phyloP scores from a whole-genome alignment of 2,329 filamentous ascomycete species.

The Penicillium sp. region DNA sequence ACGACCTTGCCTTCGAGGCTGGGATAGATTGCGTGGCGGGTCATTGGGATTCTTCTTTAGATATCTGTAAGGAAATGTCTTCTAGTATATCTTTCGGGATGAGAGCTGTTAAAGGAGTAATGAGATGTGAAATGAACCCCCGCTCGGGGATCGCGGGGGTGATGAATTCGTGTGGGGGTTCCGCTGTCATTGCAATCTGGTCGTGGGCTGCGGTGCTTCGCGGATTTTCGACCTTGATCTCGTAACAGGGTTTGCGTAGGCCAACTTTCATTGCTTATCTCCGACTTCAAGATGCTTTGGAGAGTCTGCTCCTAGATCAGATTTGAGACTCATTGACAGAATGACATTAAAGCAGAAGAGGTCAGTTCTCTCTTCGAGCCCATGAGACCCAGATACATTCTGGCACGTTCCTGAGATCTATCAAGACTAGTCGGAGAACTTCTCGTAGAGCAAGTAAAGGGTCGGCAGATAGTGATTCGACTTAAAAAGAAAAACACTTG shows the following conservation, averaged over 20 bases:
- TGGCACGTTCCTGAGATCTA: too few species aligned
- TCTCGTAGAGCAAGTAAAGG: neutral
- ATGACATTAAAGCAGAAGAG: neutral
- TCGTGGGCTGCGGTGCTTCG: neutral
- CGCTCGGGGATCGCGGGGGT: neutral
- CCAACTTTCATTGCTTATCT: neutral
- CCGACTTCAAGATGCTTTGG: neutral
- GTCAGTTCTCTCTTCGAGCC: too few species aligned
- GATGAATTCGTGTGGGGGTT: neutral
- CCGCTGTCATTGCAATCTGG: neutral
- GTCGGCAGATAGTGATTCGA: too few species aligned
- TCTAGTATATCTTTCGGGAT: too few species aligned
- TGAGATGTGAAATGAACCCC: neutral
- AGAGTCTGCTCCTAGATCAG: neutral
- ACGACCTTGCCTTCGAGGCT: conserved; percentile 31
- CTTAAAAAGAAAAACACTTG: too few species aligned
- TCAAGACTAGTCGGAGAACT: neutral
- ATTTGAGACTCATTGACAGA: neutral
- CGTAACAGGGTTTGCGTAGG: neutral
- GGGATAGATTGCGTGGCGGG: conserved; percentile 17
- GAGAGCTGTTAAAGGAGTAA: neutral
- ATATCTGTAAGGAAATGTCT: too few species aligned
- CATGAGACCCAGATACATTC: neutral
- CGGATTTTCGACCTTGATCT: neutral
- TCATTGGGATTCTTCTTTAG: neutral